Percentiles rank a stretch among this genome's conserved stretches.
These are phyloP conservation scores for Colletotrichum zoysiae DNA, from an alignment of 2,329 filamentous ascomycete species.

Conservation along the genomic window DNA sequence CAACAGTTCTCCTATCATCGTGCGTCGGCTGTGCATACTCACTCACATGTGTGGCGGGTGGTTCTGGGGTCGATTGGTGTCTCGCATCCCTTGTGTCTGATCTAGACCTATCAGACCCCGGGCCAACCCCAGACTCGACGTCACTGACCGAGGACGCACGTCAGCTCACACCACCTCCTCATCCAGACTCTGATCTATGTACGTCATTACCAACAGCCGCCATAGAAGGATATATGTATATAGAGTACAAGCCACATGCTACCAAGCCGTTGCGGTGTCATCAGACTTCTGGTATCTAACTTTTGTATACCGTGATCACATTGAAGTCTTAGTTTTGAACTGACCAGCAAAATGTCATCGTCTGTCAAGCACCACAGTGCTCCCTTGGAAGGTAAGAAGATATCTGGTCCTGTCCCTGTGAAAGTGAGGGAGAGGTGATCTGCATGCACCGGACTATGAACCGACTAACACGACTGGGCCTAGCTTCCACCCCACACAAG, in stretches of 20 bases:
- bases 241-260: slow-evolving; percentile 22
- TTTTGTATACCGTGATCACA: not conserved
- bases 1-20: slow-evolving; percentile 1
- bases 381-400: slow-evolving; percentile 25
- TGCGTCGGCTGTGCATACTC: slow-evolving; percentile 18
- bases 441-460: not conserved
- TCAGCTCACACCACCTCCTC: slow-evolving; percentile 35
- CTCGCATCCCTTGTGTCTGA: slow-evolving; percentile 28
- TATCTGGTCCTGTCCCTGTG: no score
- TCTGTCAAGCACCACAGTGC: slow-evolving; percentile 19
- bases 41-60: slow-evolving; percentile 16
- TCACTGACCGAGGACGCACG: slow-evolving; percentile 33
- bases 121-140: slow-evolving; percentile 34
- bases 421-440: no score
- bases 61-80: slow-evolving; percentile 31
- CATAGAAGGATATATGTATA: slow-evolving; percentile 23
- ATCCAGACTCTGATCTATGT: slow-evolving; percentile 19
- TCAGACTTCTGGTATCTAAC: not conserved
- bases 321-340: not conserved
- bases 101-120: slow-evolving; percentile 34
- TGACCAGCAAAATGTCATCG: slow-evolving; percentile 19
- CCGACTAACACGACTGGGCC: not conserved
- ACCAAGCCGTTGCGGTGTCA: fast-evolving
- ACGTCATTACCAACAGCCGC: slow-evolving; percentile 21
- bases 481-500: slow-evolving; percentile 27